Percentiles rank a stretch among this genome's conserved stretches.
Conservation (phyloP, 1,284 basidiomycete species). For the Ceraceosorus bombacis region DNA sequence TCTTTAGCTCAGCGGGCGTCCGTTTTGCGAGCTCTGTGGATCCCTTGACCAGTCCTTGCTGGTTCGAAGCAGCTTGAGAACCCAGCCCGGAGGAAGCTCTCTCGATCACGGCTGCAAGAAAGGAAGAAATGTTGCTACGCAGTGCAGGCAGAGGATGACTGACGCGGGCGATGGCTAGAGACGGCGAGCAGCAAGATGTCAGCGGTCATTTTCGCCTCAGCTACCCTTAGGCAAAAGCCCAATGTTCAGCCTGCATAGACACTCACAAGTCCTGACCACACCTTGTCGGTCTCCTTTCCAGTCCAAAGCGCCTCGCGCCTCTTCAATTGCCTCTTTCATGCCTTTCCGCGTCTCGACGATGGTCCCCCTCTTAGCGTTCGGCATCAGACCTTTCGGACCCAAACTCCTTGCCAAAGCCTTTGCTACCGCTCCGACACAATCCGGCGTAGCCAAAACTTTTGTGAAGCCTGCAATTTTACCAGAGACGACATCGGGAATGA, state of each 20-base stretch:
- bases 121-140: slow-evolving; percentile 68
- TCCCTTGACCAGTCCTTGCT: neutral
- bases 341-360: slow-evolving; percentile 66
- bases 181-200: neutral
- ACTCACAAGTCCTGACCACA: slow-evolving; percentile 63
- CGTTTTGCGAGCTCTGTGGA: neutral
- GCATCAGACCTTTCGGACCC: slow-evolving; percentile 92
- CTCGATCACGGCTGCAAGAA: slow-evolving; percentile 63
- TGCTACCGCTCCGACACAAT: slow-evolving; percentile 65
- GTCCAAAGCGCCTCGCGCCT: slow-evolving; percentile 73
- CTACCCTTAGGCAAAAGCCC: neutral
- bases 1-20: neutral
- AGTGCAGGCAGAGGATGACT: slow-evolving; percentile 66
- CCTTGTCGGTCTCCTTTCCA: slow-evolving; percentile 88
- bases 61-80: slow-evolving; percentile 1
- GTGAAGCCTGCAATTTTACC: slow-evolving; percentile 51
- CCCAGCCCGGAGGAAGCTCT: neutral
- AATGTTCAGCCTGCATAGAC: neutral
- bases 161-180: slow-evolving; percentile 52
- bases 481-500: slow-evolving; percentile 37
- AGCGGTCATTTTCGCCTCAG: neutral
- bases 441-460: slow-evolving; percentile 72
- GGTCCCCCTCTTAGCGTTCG: slow-evolving; percentile 83
- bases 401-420: slow-evolving; percentile 72
- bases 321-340: slow-evolving; percentile 59